These are phyloP conservation scores for Suhomyces anneliseae DNA, from an alignment of 1,139 yeast species.

Conservation along the genomic window DNA sequence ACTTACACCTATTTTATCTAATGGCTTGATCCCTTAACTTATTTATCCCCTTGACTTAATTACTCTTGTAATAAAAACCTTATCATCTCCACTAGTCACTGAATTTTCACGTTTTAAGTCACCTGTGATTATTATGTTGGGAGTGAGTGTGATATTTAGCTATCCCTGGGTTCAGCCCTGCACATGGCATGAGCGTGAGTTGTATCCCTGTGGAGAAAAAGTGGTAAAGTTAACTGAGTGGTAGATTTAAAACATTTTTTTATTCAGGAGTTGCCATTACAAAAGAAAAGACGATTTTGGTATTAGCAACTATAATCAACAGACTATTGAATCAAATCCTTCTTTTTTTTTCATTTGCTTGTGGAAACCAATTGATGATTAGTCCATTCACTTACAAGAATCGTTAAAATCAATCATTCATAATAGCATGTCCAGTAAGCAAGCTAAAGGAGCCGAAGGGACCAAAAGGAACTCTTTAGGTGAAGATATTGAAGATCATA, in stretches of 20 bases:
- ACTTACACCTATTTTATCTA: background rate
- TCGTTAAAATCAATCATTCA: background rate
- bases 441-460: constrained; percentile 7
- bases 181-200: background rate
- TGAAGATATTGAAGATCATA: constrained; percentile 6
- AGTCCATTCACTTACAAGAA: too few species aligned
- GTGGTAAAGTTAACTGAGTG: too few species aligned
- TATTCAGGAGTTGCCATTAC: too few species aligned
- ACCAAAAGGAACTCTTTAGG: constrained; percentile 6
- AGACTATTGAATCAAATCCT: too few species aligned
- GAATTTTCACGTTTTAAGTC: background rate
- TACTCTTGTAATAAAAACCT: too few species aligned
- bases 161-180: background rate
- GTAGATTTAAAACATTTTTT: too few species aligned
- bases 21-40: background rate
- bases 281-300: too few species aligned
- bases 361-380: too few species aligned
- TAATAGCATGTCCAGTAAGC: constrained; percentile 4
- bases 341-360: too few species aligned
- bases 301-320: too few species aligned
- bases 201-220: constrained; percentile 5
- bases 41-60: too few species aligned
- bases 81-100: too few species aligned
- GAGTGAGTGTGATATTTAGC: constrained; percentile 3
- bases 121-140: background rate